Conservation (phyloP, 768 basidiomycete species). For the Sutorius australiensis region DNA sequence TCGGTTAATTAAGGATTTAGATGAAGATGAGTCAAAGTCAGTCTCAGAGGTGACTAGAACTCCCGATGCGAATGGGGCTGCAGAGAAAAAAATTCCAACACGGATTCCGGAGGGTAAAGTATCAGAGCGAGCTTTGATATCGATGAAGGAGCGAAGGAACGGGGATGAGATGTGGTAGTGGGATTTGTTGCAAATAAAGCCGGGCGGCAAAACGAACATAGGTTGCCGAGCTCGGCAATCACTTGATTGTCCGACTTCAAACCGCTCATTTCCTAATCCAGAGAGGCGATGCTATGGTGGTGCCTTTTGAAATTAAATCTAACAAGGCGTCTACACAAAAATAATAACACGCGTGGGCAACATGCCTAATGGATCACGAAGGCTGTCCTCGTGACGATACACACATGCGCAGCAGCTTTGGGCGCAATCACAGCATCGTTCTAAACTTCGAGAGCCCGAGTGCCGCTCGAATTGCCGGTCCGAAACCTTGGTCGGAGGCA, state of each 20-base stretch:
- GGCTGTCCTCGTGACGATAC: constrained; percentile 22
- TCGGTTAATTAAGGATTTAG: constrained; percentile 38
- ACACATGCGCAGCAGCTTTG: constrained; percentile 14
- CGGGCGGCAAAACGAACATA: constrained; percentile 35
- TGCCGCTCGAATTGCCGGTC: constrained; percentile 3
- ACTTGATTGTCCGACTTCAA: constrained; percentile 34
- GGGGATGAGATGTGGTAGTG: constrained; percentile 32
- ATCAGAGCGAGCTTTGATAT: constrained; percentile 21
- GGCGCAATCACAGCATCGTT: constrained; percentile 23
- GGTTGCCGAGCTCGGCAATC: constrained; percentile 38
- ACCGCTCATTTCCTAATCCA: constrained; percentile 30
- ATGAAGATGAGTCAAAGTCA: constrained; percentile 22
- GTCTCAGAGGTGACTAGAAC: constrained; percentile 4
- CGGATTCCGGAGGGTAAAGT: constrained; percentile 9
- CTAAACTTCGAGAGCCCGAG: background rate
- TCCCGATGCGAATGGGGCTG: background rate
- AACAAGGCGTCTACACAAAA: constrained; percentile 12
- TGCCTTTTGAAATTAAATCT: constrained; percentile 26
- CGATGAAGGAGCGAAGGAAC: constrained; percentile 29
- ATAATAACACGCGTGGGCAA: constrained; percentile 19
- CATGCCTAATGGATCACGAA: constrained; percentile 11
- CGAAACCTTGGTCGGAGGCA: background rate
- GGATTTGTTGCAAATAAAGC: constrained; percentile 41
- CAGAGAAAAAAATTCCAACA: constrained; percentile 1
- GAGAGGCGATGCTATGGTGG: constrained; percentile 20